Base-by-base conservation (phyloP, 129 eudicot genomes). In the Helianthus tuberosus region DNA sequence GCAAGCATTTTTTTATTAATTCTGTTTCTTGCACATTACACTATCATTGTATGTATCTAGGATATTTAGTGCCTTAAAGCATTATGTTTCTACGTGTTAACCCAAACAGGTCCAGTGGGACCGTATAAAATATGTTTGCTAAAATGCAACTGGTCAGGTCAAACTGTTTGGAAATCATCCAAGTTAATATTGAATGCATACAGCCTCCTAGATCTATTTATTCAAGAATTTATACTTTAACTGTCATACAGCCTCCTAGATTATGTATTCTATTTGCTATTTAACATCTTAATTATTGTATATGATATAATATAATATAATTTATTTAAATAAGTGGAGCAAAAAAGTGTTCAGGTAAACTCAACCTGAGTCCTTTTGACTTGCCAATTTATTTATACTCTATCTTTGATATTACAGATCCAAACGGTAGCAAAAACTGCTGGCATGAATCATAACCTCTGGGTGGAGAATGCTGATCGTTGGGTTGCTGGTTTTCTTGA, bases 401-500 rank as follows among this genome's bases (percentile, higher is more conserved):
- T 20, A 20, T 20, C 23, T 49, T 6, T 66, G 60, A 65, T 77
- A 47, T 36, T 74, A 73, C 92, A 91, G 99, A 87, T 91, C 73
- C 86, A 95, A 76, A 95, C 92, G 50, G 99, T 91, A 49, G 93
- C 89, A 69, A 91, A 86, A 84, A 73, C 80, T 72, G 92, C 92
- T 46, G 83, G 87, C 0, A 58, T 74, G 81, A 82, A 83, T 67
- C 94, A 86, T 51, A 91, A 91, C 76, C 87, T 87, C 48, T 95
- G 99, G 99, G 94, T 95, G 17, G 99, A 95, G 79, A 95, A 95
- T 77, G 97, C 97, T 64, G 98, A 94, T 66, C 88, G 97, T 35
- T 79, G 84, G 97, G 98, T 94, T 63, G 98, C 97, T 64, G 98
- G 98, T 47, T 94, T 94, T 67, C 97, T 94, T 41, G 98, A 90